phyloP scores from a whole-genome alignment of 768 basidiomycete genomes.

The Boletus fagicola region DNA sequence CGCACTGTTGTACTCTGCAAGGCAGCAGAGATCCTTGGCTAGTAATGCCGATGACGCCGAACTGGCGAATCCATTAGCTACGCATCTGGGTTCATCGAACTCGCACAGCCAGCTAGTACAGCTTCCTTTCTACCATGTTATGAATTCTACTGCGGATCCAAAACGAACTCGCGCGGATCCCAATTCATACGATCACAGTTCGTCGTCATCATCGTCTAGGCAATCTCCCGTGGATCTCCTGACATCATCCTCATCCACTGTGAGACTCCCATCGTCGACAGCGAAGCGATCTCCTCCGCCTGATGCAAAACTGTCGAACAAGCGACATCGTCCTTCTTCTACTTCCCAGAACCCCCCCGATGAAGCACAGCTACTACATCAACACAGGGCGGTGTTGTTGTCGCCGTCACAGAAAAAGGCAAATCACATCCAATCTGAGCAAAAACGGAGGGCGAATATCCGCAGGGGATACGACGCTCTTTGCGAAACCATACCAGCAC shows the following conservation, averaged over 20 bases:
- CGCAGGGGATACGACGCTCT: constrained; percentile 85
- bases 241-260: constrained; percentile 13
- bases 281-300: constrained; percentile 28
- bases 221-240: constrained; percentile 24
- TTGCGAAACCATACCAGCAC: constrained; percentile 77
- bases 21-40: constrained; percentile 14
- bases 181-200: constrained; percentile 14
- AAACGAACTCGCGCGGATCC: constrained; percentile 10
- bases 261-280: constrained; percentile 17
- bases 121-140: constrained; percentile 19
- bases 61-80: constrained; percentile 2
- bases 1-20: constrained; percentile 18
- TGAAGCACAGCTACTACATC: constrained; percentile 13
- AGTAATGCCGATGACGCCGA: constrained; percentile 10
- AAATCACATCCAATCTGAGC: constrained; percentile 92
- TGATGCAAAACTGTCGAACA: constrained; percentile 28
- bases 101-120: constrained; percentile 10
- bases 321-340: constrained; percentile 33
- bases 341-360: constrained; percentile 9
- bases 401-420: constrained; percentile 87
- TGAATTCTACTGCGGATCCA: constrained; percentile 9
- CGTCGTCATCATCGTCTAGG: constrained; percentile 31
- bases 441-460: constrained; percentile 91
- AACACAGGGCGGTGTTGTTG: constrained; percentile 43
- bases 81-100: constrained; percentile 4